A percentile compares a stretch with the other conserved stretches of the same genome.
These are phyloP conservation scores for Globisporangium echinulatum DNA, from an alignment of 352 stramenopile genomes.

Conservation along the genomic window DNA sequence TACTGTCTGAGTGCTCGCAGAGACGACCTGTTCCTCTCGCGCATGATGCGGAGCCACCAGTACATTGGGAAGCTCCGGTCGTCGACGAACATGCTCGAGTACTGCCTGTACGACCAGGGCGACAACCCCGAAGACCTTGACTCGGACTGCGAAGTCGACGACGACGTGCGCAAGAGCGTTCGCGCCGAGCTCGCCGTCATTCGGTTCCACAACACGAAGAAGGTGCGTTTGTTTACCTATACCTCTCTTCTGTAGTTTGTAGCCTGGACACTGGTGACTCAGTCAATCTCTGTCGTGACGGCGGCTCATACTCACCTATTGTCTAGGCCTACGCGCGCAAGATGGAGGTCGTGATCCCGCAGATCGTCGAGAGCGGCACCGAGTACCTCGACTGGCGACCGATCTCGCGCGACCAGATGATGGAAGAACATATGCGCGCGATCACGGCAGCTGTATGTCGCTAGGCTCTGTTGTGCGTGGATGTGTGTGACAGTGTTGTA, in stretches of 20 bases:
- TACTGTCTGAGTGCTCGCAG: constrained; percentile 11
- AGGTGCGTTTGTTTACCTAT: constrained; percentile 20
- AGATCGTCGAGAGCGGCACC: constrained; percentile 53
- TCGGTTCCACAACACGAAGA: constrained; percentile 67
- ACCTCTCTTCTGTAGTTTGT: neutral
- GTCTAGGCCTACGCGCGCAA: constrained; percentile 56
- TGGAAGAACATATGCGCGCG: constrained; percentile 64
- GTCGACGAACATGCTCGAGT: constrained; percentile 79
- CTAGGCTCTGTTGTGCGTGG: neutral
- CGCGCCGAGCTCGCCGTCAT: constrained; percentile 67
- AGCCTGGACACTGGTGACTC: no score
- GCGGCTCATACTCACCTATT: neutral
- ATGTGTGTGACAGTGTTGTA: neutral
- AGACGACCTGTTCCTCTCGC: constrained; percentile 74
- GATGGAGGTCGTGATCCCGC: constrained; percentile 80
- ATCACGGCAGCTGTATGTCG: constrained; percentile 49
- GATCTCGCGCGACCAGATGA: constrained; percentile 68
- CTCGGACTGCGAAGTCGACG: constrained; percentile 72
- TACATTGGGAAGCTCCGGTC: constrained; percentile 85
- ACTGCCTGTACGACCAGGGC: constrained; percentile 79
- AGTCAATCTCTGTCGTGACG: neutral
- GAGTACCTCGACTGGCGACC: constrained; percentile 67
- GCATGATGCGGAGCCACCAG: constrained; percentile 76
- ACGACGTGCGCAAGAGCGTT: constrained; percentile 69
- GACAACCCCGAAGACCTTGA: constrained; percentile 83